phyloP scores from a whole-genome alignment of 2,329 filamentous ascomycete species.

The Clarireedia monteithiana region DNA sequence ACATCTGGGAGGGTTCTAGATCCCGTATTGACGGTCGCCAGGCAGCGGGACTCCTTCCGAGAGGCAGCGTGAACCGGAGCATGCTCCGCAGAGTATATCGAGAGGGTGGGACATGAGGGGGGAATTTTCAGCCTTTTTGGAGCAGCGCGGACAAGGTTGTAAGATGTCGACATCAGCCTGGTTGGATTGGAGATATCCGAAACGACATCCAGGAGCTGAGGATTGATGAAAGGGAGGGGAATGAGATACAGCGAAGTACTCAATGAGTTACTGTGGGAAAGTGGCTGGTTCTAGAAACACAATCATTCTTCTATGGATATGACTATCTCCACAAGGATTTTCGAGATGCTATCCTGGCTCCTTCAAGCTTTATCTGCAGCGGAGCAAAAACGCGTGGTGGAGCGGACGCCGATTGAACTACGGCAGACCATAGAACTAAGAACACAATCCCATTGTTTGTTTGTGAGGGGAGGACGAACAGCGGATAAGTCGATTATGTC shows the following conservation, averaged over 20 bases:
- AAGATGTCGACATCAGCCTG: constrained; percentile 28
- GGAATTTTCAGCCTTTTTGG: constrained; percentile 8
- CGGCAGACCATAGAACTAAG: neutral
- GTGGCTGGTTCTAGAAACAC: neutral
- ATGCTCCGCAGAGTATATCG: neutral
- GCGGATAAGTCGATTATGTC: too few species aligned
- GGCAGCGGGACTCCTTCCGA: constrained; percentile 12
- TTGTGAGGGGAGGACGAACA: too few species aligned
- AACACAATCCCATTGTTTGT: neutral
- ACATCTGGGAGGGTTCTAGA: constrained; percentile 29
- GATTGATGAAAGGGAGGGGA: neutral
- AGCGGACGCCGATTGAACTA: constrained; percentile 5
- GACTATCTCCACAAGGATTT: neutral
- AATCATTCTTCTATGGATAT: too few species aligned
- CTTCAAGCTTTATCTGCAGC: constrained; percentile 6
- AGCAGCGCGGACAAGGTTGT: constrained; percentile 17
- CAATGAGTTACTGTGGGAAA: neutral
- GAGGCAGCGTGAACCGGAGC: neutral
- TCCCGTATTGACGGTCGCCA: constrained; percentile 23
- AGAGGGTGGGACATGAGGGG: neutral
- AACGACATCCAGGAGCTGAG: constrained; percentile 18
- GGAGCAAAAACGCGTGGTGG: too few species aligned
- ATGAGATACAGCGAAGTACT: neutral
- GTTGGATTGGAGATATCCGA: constrained; percentile 2
- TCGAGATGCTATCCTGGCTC: neutral